Conservation (phyloP, 495 filamentous ascomycete genomes). For the Neurospora intermedia region DNA sequence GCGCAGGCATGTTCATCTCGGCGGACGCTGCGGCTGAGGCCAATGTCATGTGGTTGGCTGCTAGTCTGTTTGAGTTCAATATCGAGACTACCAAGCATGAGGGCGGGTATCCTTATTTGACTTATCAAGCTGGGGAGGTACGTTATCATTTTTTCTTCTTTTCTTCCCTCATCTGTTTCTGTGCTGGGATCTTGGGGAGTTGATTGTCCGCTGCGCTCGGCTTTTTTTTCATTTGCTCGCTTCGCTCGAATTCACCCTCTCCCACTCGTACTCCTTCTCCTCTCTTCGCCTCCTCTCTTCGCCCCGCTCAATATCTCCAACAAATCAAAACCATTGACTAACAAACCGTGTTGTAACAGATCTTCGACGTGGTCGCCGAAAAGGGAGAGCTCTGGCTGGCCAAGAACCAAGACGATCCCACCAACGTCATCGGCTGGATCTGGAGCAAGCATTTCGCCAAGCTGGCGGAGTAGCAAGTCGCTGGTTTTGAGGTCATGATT, state of each 20-base stretch:
- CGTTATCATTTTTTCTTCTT: constrained; percentile 9
- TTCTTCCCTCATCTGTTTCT: neutral
- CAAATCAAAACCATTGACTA: neutral
- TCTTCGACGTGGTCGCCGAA: constrained; percentile 84
- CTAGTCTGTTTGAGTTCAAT: constrained; percentile 91
- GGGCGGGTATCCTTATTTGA: constrained; percentile 91
- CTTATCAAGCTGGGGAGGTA: constrained; percentile 84
- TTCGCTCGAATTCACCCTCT: constrained; percentile 3
- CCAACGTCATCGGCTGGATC: constrained; percentile 81
- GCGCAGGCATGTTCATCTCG: neutral
- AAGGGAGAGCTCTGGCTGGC: constrained; percentile 98
- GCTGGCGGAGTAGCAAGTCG: constrained; percentile 41
- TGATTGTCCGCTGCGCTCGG: constrained; percentile 46
- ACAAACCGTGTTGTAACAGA: constrained; percentile 23
- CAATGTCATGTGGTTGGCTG: constrained; percentile 71
- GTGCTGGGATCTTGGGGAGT: constrained; percentile 60
- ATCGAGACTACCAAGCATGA: constrained; percentile 86
- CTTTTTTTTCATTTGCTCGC: neutral
- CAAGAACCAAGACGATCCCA: constrained; percentile 85
- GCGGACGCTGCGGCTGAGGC: neutral
- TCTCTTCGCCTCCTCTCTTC: too few species aligned
- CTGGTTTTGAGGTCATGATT: neutral
- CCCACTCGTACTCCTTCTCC: neutral
- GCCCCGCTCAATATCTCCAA: neutral
- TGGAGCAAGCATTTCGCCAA: constrained; percentile 97